Evolutionary conservation across 2,329 filamentous ascomycete species (phyloP).

Genomic region (Rhytidhysteron rufulum): DNA sequence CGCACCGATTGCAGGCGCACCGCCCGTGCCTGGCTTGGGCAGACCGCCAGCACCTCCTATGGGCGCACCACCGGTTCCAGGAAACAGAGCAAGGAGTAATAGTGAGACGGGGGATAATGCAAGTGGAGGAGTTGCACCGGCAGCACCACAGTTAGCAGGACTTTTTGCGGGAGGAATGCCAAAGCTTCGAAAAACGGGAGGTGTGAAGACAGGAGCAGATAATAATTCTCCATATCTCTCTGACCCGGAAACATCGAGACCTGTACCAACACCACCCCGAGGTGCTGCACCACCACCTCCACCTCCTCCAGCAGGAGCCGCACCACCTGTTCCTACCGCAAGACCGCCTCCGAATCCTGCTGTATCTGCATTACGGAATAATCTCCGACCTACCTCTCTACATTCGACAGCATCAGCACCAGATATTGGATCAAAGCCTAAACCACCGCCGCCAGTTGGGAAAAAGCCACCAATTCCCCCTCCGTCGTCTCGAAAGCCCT

Average conservation of each 20-base stretch:
- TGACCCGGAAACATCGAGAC: constrained; percentile 65
- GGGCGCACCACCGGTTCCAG: constrained; percentile 65
- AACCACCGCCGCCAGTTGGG: constrained; percentile 71
- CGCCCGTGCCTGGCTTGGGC: constrained; percentile 67
- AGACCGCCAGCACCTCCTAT: constrained; percentile 52
- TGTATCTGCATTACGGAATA: constrained; percentile 47
- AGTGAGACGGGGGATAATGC: constrained; percentile 60
- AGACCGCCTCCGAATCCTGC: constrained; percentile 60
- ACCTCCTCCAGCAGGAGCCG: constrained; percentile 45
- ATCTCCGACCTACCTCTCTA: constrained; percentile 56
- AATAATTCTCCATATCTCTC: constrained; percentile 71
- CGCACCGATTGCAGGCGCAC: constrained; percentile 68
- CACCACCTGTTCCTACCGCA: constrained; percentile 47
- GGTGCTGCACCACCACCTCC: constrained; percentile 51
- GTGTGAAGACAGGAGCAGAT: constrained; percentile 57
- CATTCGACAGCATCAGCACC: constrained; percentile 56
- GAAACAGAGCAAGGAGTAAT: constrained; percentile 72
- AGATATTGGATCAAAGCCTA: constrained; percentile 52
- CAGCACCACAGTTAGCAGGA: constrained; percentile 78
- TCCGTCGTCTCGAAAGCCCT: constrained; percentile 55
- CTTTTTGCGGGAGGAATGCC: constrained; percentile 94
- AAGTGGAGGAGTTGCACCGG: constrained; percentile 14
- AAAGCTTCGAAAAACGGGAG: constrained; percentile 83
- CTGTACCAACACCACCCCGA: constrained; percentile 52
- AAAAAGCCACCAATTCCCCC: constrained; percentile 66